phyloP scores from a whole-genome alignment of 768 basidiomycete species.

The Calocera viscosa region DNA sequence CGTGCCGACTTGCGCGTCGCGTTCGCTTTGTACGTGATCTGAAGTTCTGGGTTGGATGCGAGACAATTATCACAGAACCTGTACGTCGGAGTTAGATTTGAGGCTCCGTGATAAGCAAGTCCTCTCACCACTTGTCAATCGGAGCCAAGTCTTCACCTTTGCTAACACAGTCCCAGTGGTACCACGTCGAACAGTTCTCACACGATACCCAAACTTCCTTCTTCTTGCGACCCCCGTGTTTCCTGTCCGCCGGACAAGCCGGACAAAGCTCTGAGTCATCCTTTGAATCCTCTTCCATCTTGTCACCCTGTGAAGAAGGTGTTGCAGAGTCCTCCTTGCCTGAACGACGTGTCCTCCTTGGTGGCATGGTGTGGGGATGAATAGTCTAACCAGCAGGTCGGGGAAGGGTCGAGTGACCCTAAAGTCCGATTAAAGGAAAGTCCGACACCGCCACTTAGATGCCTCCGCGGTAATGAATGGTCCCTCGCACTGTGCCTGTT shows the following conservation, averaged over 20 bases:
- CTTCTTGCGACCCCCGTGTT: constrained; percentile 21
- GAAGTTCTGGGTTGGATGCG: constrained; percentile 44
- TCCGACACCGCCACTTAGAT: background rate
- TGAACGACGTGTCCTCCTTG: background rate
- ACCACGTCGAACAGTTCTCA: constrained; percentile 71
- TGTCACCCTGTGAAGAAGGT: background rate
- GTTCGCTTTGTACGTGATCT: constrained; percentile 63
- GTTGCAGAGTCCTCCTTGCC: background rate
- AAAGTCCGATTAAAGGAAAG: background rate
- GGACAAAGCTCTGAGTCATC: constrained; percentile 6
- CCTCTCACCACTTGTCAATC: constrained; percentile 64
- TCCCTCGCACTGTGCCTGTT: background rate
- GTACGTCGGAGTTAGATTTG: constrained; percentile 1
- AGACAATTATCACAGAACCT: constrained; percentile 65
- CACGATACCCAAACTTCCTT: constrained; percentile 76
- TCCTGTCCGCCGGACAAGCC: background rate
- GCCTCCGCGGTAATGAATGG: constrained; percentile 1
- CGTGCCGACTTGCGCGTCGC: constrained; percentile 62
- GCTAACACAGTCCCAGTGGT: constrained; percentile 70
- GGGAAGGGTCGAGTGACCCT: background rate
- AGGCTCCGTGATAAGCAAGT: constrained; percentile 9
- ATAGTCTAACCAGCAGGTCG: background rate
- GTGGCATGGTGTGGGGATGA: constrained; percentile 2
- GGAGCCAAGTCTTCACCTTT: constrained; percentile 49
- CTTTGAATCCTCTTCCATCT: background rate